These are phyloP conservation scores for Microstegium vimineum DNA, from an alignment of 176 grass and related monocot genomes.

Conservation along the genomic window DNA sequence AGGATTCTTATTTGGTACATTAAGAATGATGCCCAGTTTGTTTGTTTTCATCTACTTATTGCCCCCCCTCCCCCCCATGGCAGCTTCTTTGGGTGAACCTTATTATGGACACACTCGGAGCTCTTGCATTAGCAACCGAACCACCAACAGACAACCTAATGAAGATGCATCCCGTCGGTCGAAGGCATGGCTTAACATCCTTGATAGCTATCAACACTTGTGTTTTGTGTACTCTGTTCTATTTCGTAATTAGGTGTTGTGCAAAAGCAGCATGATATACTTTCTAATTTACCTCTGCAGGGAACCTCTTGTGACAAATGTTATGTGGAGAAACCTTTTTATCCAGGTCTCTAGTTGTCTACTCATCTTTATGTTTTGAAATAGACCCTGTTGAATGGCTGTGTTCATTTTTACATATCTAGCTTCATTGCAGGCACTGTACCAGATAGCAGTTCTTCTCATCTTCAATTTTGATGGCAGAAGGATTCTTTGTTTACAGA, in stretches of 20 bases:
- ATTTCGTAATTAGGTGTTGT: background rate
- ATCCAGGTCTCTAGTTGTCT: slow-evolving; percentile 53
- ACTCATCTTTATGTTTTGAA: background rate
- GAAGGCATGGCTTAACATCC: slow-evolving; percentile 58
- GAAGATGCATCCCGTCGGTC: slow-evolving; percentile 83
- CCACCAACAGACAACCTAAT: slow-evolving; percentile 89
- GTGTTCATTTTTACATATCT: background rate
- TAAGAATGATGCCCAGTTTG: background rate
- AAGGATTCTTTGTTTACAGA: slow-evolving; percentile 51
- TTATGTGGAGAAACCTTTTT: slow-evolving; percentile 97
- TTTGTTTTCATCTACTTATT: background rate
- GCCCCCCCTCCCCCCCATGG: background rate
- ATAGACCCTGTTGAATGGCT: background rate
- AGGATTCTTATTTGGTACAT: background rate
- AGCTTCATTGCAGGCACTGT: slow-evolving; percentile 58
- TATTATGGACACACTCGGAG: slow-evolving; percentile 97
- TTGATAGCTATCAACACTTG: background rate
- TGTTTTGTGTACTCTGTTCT: background rate
- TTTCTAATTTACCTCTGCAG: slow-evolving; percentile 41
- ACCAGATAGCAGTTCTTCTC: slow-evolving; percentile 81
- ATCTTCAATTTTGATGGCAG: slow-evolving; percentile 65
- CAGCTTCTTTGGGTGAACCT: slow-evolving; percentile 99
- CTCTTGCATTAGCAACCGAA: slow-evolving; percentile 94
- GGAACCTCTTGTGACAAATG: slow-evolving; percentile 87
- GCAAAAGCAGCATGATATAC: background rate